These are phyloP conservation scores for Diversispora epigaea DNA, from an alignment of 192 early-diverging fungal genomes.

Conservation along the genomic window DNA sequence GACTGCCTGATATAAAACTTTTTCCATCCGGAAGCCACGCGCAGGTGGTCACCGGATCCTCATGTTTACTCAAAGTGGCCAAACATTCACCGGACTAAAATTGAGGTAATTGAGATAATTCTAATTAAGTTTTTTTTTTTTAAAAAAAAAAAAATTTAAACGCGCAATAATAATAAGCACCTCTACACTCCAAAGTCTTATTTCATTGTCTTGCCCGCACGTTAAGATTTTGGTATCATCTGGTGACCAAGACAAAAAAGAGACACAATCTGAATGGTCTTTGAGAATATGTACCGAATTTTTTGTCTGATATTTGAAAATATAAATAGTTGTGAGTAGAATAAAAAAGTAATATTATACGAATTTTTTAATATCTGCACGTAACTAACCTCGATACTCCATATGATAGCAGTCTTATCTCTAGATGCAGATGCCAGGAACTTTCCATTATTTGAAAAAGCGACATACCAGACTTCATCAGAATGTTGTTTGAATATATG, in stretches of 20 bases:
- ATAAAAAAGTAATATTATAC: background rate
- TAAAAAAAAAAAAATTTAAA: background rate
- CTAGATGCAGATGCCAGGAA: constrained; percentile 90
- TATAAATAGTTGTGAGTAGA: background rate
- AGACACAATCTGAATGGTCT: constrained; percentile 72
- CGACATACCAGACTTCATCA: constrained; percentile 96
- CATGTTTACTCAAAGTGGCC: constrained; percentile 66
- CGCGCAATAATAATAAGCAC: constrained; percentile 33
- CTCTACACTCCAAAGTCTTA: constrained; percentile 82
- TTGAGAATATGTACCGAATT: constrained; percentile 48
- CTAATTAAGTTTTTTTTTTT: background rate
- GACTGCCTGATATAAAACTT: constrained; percentile 81
- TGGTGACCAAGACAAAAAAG: constrained; percentile 91
- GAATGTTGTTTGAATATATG: constrained; percentile 67
- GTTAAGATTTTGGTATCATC: constrained; percentile 75
- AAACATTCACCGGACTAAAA: constrained; percentile 59
- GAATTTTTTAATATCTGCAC: constrained; percentile 28
- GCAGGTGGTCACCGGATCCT: constrained; percentile 77
- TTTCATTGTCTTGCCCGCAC: constrained; percentile 73
- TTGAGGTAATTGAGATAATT: background rate
- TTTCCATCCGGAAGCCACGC: constrained; percentile 85
- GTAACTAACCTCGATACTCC: constrained; percentile 62
- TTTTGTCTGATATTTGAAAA: constrained; percentile 51
- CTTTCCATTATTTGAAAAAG: constrained; percentile 85
- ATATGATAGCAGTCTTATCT: constrained; percentile 86